Evolutionary conservation across 192 early-diverging fungal species (phyloP).

Genomic region (Backusella morwellensis): DNA sequence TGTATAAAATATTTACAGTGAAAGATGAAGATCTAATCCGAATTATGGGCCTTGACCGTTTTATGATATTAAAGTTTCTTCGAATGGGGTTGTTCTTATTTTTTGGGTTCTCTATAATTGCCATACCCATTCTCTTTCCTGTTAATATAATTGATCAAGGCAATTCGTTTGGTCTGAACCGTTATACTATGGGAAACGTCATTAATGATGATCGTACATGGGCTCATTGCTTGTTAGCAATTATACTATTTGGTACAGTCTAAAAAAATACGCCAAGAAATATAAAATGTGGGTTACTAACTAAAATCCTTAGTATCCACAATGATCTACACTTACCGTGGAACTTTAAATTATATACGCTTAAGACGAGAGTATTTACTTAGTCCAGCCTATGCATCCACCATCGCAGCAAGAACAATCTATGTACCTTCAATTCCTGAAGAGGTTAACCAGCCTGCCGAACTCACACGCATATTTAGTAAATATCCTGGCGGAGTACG

Average conservation of each 20-base stretch:
- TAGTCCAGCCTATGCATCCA: constrained; percentile 42
- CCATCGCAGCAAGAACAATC: constrained; percentile 58
- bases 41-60: constrained; percentile 70
- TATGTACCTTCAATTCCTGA: constrained; percentile 69
- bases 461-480: constrained; percentile 53
- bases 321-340: constrained; percentile 43
- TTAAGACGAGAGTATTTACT: constrained; percentile 65
- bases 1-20: constrained; percentile 49
- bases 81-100: constrained; percentile 68
- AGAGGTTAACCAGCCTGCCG: constrained; percentile 43
- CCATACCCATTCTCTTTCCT: constrained; percentile 65
- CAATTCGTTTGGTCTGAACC: constrained; percentile 47
- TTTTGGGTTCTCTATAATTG: constrained; percentile 50
- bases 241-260: constrained; percentile 48
- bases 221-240: constrained; percentile 64
- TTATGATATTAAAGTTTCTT: constrained; percentile 75
- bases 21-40: constrained; percentile 56
- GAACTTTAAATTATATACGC: constrained; percentile 56
- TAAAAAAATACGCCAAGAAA: neutral
- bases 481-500: constrained; percentile 68
- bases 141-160: constrained; percentile 58
- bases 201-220: constrained; percentile 52
- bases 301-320: neutral
- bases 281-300: neutral
- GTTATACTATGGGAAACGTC: constrained; percentile 77